These are phyloP conservation scores for Fusarium annulatum DNA, from an alignment of 2,329 filamentous ascomycete species.

Conservation along the genomic window DNA sequence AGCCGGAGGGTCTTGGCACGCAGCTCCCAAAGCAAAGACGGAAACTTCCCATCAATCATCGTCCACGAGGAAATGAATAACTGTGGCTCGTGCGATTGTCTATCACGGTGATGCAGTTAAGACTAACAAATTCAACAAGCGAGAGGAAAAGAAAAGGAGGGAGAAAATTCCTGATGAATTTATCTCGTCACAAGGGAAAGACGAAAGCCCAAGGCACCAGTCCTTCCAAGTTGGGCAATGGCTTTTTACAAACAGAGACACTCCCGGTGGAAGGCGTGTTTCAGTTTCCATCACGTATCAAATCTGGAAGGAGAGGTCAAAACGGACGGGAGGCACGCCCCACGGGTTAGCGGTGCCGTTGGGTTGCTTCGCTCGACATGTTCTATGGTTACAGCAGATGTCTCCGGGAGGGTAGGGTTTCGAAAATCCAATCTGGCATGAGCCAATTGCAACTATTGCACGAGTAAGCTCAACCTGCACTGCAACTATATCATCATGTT, in stretches of 20 bases:
- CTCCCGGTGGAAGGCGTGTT: conserved; percentile 31
- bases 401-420: conserved; percentile 16
- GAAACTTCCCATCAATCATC: conserved; percentile 40
- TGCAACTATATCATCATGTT: background rate
- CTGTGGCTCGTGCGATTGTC: conserved; percentile 26
- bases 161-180: background rate
- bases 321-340: conserved; percentile 5
- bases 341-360: conserved; percentile 25
- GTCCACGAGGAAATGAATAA: conserved; percentile 10
- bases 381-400: conserved; percentile 12
- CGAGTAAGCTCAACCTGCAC: background rate
- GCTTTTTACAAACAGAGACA: conserved; percentile 20
- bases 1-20: conserved; percentile 33
- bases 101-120: background rate
- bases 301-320: conserved; percentile 29
- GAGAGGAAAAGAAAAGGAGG: background rate
- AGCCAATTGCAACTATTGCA: conserved; percentile 14
- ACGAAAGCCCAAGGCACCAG: conserved; percentile 24
- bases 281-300: conserved; percentile 40
- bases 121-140: background rate
- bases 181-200: background rate
- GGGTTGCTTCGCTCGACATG: conserved; percentile 29
- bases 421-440: background rate
- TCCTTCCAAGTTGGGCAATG: conserved; percentile 24
- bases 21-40: conserved; percentile 6